phyloP scores from a whole-genome alignment of 2,329 filamentous ascomycete species.

The Sporothrix humicola region DNA sequence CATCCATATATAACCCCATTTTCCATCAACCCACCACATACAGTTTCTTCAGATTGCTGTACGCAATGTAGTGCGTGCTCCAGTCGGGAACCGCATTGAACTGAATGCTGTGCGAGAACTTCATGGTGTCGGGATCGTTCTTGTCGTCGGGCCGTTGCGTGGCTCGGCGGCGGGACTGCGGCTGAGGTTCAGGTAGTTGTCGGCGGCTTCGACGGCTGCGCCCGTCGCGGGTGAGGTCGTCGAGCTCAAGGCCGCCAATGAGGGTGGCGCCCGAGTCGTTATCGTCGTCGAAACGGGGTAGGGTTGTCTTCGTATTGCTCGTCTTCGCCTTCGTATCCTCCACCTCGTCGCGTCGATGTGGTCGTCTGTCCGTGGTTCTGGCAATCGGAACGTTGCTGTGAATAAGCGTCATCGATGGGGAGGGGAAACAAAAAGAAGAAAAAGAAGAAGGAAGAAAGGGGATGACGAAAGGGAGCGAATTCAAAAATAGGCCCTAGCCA shows the following conservation, averaged over 20 bases:
- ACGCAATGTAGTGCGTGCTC: slow-evolving; percentile 97
- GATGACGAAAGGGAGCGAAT: background rate
- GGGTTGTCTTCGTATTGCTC: slow-evolving; percentile 3
- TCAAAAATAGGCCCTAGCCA: background rate
- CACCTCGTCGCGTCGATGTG: slow-evolving; percentile 1
- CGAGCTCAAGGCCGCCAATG: slow-evolving; percentile 27
- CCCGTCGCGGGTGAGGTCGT: slow-evolving; percentile 11
- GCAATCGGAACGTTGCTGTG: slow-evolving; percentile 17
- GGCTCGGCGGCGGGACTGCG: slow-evolving; percentile 27
- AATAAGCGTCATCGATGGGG: slow-evolving; percentile 26
- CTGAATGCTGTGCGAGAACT: slow-evolving; percentile 99
- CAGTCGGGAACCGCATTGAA: slow-evolving; percentile 99
- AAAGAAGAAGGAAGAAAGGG: background rate
- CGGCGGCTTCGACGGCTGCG: background rate
- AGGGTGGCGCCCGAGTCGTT: background rate
- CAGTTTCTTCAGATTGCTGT: slow-evolving; percentile 99
- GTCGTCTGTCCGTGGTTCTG: background rate
- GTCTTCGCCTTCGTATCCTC: background rate
- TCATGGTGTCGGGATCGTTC: slow-evolving; percentile 68
- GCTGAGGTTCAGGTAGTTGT: background rate
- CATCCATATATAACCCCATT: too few relatives aligned
- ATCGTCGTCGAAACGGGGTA: background rate
- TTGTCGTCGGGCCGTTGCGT: slow-evolving; percentile 46
- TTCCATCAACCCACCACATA: slow-evolving; percentile 45
- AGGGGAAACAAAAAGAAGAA: background rate